phyloP scores from a whole-genome alignment of 352 stramenopile genomes.

The Saprolegnia diclina region DNA sequence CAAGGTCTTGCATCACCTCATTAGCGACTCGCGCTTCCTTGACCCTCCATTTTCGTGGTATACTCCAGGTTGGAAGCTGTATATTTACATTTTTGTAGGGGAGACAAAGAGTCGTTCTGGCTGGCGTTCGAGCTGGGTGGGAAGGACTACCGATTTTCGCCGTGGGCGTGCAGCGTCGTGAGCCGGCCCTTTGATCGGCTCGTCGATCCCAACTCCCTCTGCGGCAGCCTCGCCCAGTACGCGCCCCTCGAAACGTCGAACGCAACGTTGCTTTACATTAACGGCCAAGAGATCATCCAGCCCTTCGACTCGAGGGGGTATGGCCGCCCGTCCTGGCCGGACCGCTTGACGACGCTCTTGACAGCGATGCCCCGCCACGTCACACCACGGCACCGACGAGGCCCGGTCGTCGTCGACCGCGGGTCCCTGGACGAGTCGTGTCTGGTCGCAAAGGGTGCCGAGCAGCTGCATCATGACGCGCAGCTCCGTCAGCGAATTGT shows the following conservation, averaged over 20 bases:
- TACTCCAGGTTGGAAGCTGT: background rate
- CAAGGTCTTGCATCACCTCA: conserved; percentile 59
- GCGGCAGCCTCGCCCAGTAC: conserved; percentile 25
- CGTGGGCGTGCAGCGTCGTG: conserved; percentile 38
- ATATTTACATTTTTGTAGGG: conserved; percentile 14
- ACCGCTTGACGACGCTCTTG: background rate
- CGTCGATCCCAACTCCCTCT: conserved; percentile 32
- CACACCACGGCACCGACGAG: conserved; percentile 11
- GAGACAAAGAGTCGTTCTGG: conserved; percentile 52
- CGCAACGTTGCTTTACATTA: conserved; percentile 18
- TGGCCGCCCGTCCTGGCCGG: background rate
- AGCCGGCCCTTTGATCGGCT: conserved; percentile 32
- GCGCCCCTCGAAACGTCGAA: background rate
- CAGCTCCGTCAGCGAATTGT: too few species aligned
- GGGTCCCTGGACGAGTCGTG: conserved; percentile 11
- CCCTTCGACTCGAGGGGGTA: background rate
- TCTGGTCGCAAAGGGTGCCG: conserved; percentile 4
- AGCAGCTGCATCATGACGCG: background rate
- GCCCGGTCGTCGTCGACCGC: background rate
- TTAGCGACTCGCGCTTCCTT: conserved; percentile 47
- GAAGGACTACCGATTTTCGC: conserved; percentile 43
- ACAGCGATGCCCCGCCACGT: background rate
- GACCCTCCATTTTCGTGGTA: conserved; percentile 12
- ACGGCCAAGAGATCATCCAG: conserved; percentile 21
- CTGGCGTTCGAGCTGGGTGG: conserved; percentile 44